Evolutionary conservation across 2,329 filamentous ascomycete genomes (phyloP).

Genomic region (Kalaharituber pfeilii): DNA sequence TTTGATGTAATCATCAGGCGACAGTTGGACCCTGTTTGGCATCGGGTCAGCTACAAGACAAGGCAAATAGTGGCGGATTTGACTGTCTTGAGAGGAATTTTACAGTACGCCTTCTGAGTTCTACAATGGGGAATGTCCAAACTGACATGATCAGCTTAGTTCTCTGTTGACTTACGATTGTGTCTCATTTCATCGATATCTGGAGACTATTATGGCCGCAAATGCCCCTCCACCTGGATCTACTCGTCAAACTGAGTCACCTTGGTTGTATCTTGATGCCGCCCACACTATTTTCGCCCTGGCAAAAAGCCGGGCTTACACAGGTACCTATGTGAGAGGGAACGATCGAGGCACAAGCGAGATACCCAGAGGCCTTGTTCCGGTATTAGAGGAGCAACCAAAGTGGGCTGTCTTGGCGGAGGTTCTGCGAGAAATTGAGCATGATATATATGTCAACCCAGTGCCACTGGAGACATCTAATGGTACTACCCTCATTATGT

Average conservation of each 20-base stretch:
- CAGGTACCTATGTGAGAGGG: constrained; percentile 41
- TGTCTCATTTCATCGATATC: constrained; percentile 77
- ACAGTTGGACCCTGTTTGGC: constrained; percentile 92
- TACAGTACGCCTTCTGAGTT: constrained; percentile 41
- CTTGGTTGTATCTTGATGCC: constrained; percentile 90
- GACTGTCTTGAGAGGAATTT: constrained; percentile 61
- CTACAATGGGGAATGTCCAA: neutral
- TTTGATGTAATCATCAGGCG: constrained; percentile 79
- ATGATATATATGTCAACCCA: constrained; percentile 72
- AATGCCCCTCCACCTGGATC: constrained; percentile 78
- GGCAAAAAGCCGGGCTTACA: constrained; percentile 74
- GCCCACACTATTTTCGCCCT: constrained; percentile 88
- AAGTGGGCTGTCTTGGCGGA: constrained; percentile 88
- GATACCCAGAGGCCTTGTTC: constrained; percentile 42
- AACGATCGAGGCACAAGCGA: constrained; percentile 36
- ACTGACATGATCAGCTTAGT: constrained; percentile 23
- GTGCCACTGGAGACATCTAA: constrained; percentile 63
- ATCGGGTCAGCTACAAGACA: constrained; percentile 86
- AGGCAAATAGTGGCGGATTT: constrained; percentile 86
- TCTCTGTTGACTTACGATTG: constrained; percentile 70
- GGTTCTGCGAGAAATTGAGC: constrained; percentile 81
- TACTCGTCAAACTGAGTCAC: constrained; percentile 73
- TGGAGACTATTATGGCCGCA: constrained; percentile 84
- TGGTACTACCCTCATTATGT: constrained; percentile 91
- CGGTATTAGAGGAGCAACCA: constrained; percentile 81